These are phyloP conservation scores for Barnettozyma populi DNA, from an alignment of 805 yeast species.

Conservation along the genomic window DNA sequence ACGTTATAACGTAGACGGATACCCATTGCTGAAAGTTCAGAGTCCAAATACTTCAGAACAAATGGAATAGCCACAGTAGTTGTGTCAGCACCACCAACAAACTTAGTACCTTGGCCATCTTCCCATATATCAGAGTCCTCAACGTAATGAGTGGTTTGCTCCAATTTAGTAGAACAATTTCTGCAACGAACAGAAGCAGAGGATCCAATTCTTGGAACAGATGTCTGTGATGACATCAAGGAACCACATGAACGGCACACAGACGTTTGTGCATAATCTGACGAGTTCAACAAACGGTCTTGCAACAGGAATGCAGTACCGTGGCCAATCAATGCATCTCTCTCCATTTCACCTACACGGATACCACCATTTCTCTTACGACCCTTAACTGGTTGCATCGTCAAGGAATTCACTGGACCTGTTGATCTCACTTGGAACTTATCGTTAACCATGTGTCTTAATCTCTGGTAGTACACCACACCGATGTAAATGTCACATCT, in stretches of 20 bases:
- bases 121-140: slow-evolving; percentile 86
- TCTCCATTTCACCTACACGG: slow-evolving; percentile 99
- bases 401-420: slow-evolving; percentile 93
- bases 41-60: slow-evolving; percentile 89
- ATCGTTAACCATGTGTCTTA: slow-evolving; percentile 99
- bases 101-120: slow-evolving; percentile 91
- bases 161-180: slow-evolving; percentile 76
- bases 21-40: slow-evolving; percentile 97
- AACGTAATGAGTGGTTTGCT: slow-evolving; percentile 45
- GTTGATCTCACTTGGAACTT: slow-evolving; percentile 99
- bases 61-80: slow-evolving; percentile 95
- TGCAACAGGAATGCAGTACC: slow-evolving; percentile 94
- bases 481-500: slow-evolving; percentile 95
- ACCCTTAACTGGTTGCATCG: slow-evolving; percentile 99
- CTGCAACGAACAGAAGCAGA: slow-evolving; percentile 79
- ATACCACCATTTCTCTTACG: slow-evolving; percentile 99
- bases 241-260: slow-evolving; percentile 94
- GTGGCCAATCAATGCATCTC: slow-evolving; percentile 98
- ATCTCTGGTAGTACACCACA: slow-evolving; percentile 94
- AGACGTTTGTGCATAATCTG: slow-evolving; percentile 90
- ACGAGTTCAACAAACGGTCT: slow-evolving; percentile 90
- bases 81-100: slow-evolving; percentile 89
- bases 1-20: slow-evolving; percentile 87
- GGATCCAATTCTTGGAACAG: slow-evolving; percentile 89
- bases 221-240: slow-evolving; percentile 77